phyloP scores from a whole-genome alignment of 108 stramenopile species.

The Pseudonitzschia pungens region DNA sequence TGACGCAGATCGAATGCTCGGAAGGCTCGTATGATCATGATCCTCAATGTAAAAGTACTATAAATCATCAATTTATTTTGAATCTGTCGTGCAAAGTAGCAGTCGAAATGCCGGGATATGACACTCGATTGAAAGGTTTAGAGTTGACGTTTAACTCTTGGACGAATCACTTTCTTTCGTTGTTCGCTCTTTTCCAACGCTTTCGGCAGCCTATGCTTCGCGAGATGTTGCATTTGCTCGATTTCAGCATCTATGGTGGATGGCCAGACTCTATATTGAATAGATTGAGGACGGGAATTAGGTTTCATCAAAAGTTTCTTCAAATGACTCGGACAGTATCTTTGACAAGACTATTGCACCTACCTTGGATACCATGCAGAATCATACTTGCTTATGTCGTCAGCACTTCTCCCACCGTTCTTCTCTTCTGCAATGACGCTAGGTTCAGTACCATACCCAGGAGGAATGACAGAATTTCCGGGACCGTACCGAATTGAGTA shows the following conservation, averaged over 20 bases:
- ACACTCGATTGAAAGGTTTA: background rate
- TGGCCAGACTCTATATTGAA: constrained; percentile 1
- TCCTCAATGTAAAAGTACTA: background rate
- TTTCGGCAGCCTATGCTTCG: constrained; percentile 16
- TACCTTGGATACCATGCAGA: constrained; percentile 74
- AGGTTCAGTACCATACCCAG: constrained; percentile 66
- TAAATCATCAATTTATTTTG: background rate
- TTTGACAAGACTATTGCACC: background rate
- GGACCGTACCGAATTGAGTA: constrained; percentile 78
- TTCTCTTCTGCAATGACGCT: constrained; percentile 55
- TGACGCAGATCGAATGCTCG: constrained; percentile 59
- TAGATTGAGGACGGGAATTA: background rate
- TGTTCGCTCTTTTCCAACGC: constrained; percentile 7
- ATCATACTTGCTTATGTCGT: constrained; percentile 49
- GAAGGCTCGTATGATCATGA: constrained; percentile 26
- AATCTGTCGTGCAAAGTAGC: background rate
- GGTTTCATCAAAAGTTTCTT: background rate
- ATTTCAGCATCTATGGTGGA: background rate
- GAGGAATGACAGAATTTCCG: constrained; percentile 61
- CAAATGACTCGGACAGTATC: background rate
- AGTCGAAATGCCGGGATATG: background rate
- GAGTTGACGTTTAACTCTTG: background rate
- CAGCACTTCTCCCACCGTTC: constrained; percentile 69
- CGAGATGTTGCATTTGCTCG: constrained; percentile 7
- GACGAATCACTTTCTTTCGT: constrained; percentile 3